These are phyloP conservation scores for Entomortierella chlamydospora DNA, from an alignment of 192 early-diverging fungal species.

Conservation along the genomic window DNA sequence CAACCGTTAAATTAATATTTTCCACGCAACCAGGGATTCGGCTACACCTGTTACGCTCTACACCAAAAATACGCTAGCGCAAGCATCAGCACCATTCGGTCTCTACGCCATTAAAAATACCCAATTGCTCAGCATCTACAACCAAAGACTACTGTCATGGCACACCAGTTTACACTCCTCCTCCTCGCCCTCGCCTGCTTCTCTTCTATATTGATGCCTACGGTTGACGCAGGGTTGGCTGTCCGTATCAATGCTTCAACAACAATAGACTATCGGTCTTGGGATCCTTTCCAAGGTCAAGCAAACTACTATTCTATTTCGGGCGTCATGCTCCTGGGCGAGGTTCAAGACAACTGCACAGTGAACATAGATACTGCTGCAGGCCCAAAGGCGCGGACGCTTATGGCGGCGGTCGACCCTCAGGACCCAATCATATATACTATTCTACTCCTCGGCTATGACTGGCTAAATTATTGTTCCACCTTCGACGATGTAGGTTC, in stretches of 20 bases:
- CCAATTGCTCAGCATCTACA: background rate
- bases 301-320: conserved; percentile 19
- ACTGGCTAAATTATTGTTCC: conserved; percentile 45
- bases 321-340: conserved; percentile 33
- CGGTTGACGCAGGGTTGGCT: conserved; percentile 33
- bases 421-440: conserved; percentile 2
- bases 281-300: conserved; percentile 39
- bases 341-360: conserved; percentile 27
- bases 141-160: too few relatives aligned
- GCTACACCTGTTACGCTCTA: too few relatives aligned
- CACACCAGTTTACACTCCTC: background rate
- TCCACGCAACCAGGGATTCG: too few relatives aligned
- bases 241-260: conserved; percentile 7
- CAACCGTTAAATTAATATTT: too few relatives aligned
- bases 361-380: conserved; percentile 13
- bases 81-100: background rate
- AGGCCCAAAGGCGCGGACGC: conserved; percentile 19
- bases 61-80: too few relatives aligned
- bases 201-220: background rate
- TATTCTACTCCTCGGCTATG: conserved; percentile 26
- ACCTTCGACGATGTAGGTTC: conserved; percentile 52
- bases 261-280: conserved; percentile 17
- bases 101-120: background rate
- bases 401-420: conserved; percentile 19
- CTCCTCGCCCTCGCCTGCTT: background rate